Base-by-base conservation (phyloP, 1,139 yeast genomes). In the Pichiaceae sp. region DNA sequence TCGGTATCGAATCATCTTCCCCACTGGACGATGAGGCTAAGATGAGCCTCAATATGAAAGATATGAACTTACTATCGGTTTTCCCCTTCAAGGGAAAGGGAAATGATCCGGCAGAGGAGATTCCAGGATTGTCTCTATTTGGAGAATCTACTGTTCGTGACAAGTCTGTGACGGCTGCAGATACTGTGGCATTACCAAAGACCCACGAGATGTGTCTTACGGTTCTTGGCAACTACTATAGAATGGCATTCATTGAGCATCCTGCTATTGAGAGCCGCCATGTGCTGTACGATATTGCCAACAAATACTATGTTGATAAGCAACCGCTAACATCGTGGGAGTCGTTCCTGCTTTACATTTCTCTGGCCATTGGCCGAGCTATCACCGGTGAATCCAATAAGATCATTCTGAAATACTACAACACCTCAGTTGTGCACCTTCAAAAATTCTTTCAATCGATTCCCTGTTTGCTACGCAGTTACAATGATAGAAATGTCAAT, bases 361-460 rank as follows among this genome's bases (percentile, higher is more conserved):
- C 37, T 4, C 21, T 46, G 20, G 52, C 50, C 4, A 46, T 48
- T n/a, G 52, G 52, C 3, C 36, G 43, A 6, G 50, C 49, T 5
- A 46, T 48, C 15, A 44, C 49, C 8, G 44, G 44, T 3, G 38
- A 35, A n/a, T 35, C 42, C 3, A 38, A 33, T 29, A 19, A 12
- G 3, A 17, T 16, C 8, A 24, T 32, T 5, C 27, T 23, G 9
- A 24, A 31, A 3, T 45, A 39, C 28, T 45, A 43, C 17, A 36
- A 29, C 3, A 34, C 44, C 3, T 33, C 49, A 3, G 36, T 39
- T 12, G 33, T 37, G 7, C 39, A 37, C 32, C 40, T 45, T 11
- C 36, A 35, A 16, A 34, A 32, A 18, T 44, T 33, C 31, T 34
- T 41, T 1, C 19, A 18, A 2, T 34, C 38, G 3, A 20, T 38